Conservation (phyloP, 2,329 filamentous ascomycete species). For the Ophiostoma montium region DNA sequence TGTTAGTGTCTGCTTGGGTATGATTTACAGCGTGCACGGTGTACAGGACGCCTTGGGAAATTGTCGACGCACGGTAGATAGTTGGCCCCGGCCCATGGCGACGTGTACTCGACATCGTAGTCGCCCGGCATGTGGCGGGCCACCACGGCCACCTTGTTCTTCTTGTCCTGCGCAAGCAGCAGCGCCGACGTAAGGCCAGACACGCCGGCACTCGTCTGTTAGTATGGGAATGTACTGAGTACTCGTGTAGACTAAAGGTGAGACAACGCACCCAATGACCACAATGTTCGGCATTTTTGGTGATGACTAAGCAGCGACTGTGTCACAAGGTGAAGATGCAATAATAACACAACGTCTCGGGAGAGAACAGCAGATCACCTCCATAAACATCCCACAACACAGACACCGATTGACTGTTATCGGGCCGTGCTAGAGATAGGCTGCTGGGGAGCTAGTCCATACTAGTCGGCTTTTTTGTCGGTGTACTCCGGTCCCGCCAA, state of each 20-base stretch:
- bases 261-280: conserved; percentile 20
- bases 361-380: too few species aligned
- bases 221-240: neutral
- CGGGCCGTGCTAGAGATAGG: too few species aligned
- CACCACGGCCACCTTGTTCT: conserved; percentile 26
- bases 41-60: too few species aligned
- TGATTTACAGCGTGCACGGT: neutral
- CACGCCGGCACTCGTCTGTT: conserved; percentile 29
- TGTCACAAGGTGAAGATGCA: neutral
- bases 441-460: too few species aligned
- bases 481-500: too few species aligned
- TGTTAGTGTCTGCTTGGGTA: neutral
- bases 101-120: conserved; percentile 82
- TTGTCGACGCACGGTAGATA: conserved; percentile 55
- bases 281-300: conserved; percentile 23
- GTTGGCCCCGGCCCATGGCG: conserved; percentile 79
- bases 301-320: neutral
- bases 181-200: conserved; percentile 37
- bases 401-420: too few species aligned
- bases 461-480: too few species aligned
- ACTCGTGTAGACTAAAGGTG: too few species aligned
- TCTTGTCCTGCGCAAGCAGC: conserved; percentile 29
- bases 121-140: conserved; percentile 88
- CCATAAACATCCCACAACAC: too few species aligned
- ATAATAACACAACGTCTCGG: neutral